Base-by-base conservation (phyloP, 2,329 filamentous ascomycete species). In the Furcasterigmium furcatum region DNA sequence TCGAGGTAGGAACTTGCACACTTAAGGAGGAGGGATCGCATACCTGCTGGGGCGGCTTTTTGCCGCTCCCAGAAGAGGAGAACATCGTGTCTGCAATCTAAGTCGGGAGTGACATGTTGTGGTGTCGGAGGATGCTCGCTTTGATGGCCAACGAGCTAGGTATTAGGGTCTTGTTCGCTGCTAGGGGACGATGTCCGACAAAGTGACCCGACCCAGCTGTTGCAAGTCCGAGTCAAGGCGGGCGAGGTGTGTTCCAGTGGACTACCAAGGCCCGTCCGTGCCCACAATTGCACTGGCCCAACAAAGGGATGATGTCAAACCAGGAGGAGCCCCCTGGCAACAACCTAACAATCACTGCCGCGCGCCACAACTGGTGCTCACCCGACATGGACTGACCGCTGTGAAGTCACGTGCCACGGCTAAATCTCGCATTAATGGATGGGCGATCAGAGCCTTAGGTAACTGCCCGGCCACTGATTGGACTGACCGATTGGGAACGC, bases 31-130 rank as follows among this genome's bases (percentile, higher is more conserved):
- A 32, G 34, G 34, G 9, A 10, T 9, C 16, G 66, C 76, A 63
- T 71, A 90, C 87, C 81, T 88, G 85, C 62, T 85, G 81, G 54
- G 78, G 73, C 55, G 79, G 74, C 73, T 89, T 90, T 74, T 87
- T 87, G 68, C 78, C 72, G 70, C 77, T 76, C 56, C 75, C 75
- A 53, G 80, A 82, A 56, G 80, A 84, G 52, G 80, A 79, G 70
- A 84, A 85, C 81, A 85, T 85, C 52, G 59, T 70, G 41, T 24
- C 27, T 30, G 30, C 41, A 18, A 19, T 25, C 9, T 32, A 43
- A 19, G 32, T 38, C 29, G 29, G 21, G n/a, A 19, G 16, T 25
- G 32, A 43, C 41, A 43, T 43, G 30, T 18, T 43, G 41, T 36
- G 41, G 32, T 43, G 41, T 36, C 34, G 34, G 19, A 36, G 18